phyloP scores from a whole-genome alignment of 75 land plant genomes.

The Cryptomeria japonica region DNA sequence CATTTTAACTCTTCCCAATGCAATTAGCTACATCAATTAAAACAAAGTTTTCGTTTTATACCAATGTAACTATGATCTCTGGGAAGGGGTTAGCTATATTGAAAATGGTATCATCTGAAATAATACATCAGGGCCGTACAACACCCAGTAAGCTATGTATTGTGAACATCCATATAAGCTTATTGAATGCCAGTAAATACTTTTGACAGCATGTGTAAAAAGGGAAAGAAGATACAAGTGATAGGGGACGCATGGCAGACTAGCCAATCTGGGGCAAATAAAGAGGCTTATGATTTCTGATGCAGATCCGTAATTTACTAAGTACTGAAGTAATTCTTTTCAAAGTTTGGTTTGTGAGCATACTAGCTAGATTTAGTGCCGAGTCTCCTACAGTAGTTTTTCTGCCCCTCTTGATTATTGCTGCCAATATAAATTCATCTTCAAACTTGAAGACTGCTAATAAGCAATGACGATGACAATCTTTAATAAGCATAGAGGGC shows the following conservation, averaged over 20 bases:
- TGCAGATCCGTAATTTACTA: not conserved
- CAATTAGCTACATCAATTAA: too few species aligned
- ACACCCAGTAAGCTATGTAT: too few species aligned
- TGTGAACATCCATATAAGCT: too few species aligned
- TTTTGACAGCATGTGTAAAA: too few species aligned
- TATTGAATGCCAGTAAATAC: not conserved
- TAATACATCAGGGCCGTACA: too few species aligned
- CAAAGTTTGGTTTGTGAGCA: not conserved
- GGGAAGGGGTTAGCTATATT: too few species aligned
- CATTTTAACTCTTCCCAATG: too few species aligned
- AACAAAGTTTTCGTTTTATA: too few species aligned
- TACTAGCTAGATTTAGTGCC: not conserved
- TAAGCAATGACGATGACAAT: not conserved
- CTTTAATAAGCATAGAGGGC: not conserved
- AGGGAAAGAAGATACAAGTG: not conserved
- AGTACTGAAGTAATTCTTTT: not conserved
- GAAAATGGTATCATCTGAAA: too few species aligned
- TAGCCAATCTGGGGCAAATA: not conserved
- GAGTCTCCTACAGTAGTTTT: not conserved
- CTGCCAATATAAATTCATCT: not conserved
- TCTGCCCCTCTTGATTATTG: not conserved
- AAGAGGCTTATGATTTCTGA: not conserved
- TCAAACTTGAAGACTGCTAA: not conserved
- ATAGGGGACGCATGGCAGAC: not conserved
- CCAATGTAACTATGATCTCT: too few species aligned